Evolutionary conservation across 2,329 filamentous ascomycete genomes (phyloP).

Genomic region (Orbilia brochopaga): DNA sequence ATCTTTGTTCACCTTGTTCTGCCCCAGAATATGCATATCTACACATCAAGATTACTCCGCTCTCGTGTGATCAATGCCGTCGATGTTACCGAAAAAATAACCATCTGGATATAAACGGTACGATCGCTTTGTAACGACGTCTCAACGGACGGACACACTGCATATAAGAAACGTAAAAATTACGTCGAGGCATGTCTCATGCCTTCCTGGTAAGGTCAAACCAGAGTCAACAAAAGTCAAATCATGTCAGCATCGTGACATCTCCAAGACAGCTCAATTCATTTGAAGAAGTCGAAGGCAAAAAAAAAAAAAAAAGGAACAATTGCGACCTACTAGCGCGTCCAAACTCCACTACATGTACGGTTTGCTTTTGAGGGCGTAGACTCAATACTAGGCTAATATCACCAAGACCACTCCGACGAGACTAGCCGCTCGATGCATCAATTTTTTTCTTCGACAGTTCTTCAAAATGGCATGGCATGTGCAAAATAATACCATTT

Average conservation of each 20-base stretch:
- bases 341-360: neutral
- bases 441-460: neutral
- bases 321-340: neutral
- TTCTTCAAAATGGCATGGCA: neutral
- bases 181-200: conserved; percentile 32
- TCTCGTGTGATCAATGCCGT: conserved; percentile 57
- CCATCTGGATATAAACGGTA: neutral
- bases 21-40: neutral
- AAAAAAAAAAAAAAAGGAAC: conserved; percentile 9
- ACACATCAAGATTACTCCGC: conserved; percentile 53
- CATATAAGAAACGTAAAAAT: conserved; percentile 51
- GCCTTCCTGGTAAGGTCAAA: conserved; percentile 11
- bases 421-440: neutral
- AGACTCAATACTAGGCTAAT: neutral
- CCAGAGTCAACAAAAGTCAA: neutral
- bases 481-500: neutral
- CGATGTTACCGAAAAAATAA: conserved; percentile 14
- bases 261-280: conserved; percentile 16
- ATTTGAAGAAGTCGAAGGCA: neutral
- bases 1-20: neutral
- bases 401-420: neutral
- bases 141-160: conserved; percentile 18
- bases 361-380: neutral
- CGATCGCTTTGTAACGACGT: neutral
- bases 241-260: conserved; percentile 45